These are phyloP conservation scores for Pezicula rhizophila DNA, from an alignment of 2,329 filamentous ascomycete genomes.

Conservation along the genomic window DNA sequence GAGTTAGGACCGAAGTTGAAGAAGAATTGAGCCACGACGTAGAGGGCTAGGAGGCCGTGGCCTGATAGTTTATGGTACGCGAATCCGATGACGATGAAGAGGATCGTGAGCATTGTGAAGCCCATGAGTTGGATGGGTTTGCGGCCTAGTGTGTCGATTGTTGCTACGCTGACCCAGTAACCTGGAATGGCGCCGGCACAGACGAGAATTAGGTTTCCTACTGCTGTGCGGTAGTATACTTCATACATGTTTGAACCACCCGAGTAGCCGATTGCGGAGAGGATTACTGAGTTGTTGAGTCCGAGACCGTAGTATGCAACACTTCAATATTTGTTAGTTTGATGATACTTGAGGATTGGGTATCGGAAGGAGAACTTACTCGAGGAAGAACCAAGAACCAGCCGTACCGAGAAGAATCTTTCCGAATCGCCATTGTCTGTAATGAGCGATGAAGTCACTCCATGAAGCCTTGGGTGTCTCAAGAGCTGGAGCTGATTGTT, in stretches of 20 bases:
- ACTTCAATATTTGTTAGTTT: not conserved
- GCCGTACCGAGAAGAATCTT: conserved; percentile 72
- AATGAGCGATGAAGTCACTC: conserved; percentile 65
- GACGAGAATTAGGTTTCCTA: conserved; percentile 70
- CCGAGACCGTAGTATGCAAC: conserved; percentile 61
- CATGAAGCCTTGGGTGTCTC: conserved; percentile 65
- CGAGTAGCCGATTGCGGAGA: conserved; percentile 65
- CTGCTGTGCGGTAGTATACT: conserved; percentile 64
- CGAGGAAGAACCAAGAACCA: conserved; percentile 75
- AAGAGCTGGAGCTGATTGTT: conserved; percentile 47
- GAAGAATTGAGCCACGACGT: conserved; percentile 58
- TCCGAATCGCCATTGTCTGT: conserved; percentile 63
- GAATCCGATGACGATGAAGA: conserved; percentile 43
- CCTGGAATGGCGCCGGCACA: conserved; percentile 75
- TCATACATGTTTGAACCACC: conserved; percentile 57
- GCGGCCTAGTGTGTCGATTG: conserved; percentile 67
- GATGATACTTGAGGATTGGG: too few species aligned
- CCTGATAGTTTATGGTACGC: conserved; percentile 40
- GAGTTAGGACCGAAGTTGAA: conserved; percentile 49
- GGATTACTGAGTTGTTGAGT: conserved; percentile 66
- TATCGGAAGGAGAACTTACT: conserved; percentile 8
- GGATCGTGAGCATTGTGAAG: conserved; percentile 51
- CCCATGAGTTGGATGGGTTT: conserved; percentile 66
- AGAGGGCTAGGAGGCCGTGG: conserved; percentile 48
- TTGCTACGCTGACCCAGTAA: conserved; percentile 70